Conservation (phyloP, 2,329 filamentous ascomycete genomes). For the Fusarium newnesense region DNA sequence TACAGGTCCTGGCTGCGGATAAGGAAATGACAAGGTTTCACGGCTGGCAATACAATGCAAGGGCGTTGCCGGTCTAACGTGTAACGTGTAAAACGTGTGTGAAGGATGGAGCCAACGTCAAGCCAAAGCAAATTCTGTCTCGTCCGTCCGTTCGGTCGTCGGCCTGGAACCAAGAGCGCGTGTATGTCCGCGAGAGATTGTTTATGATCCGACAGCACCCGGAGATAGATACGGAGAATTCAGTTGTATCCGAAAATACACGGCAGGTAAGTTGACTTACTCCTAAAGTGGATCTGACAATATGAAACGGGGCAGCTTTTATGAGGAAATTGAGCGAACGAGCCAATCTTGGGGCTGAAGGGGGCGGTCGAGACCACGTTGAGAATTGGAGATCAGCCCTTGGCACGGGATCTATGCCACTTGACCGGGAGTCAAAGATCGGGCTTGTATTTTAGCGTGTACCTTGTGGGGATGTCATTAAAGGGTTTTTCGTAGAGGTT, state of each 20-base stretch:
- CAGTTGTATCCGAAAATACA: conserved; percentile 17
- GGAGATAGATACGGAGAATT: conserved; percentile 24
- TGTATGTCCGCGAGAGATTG: not conserved
- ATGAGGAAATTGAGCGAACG: not conserved
- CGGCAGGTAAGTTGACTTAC: not conserved
- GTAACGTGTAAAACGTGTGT: conserved; percentile 4
- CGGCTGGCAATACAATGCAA: conserved; percentile 7
- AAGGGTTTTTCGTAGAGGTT: not conserved
- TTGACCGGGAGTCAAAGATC: conserved; percentile 17
- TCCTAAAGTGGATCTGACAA: not conserved
- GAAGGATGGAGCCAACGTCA: not conserved
- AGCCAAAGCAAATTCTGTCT: not conserved
- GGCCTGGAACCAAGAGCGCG: conserved; percentile 1
- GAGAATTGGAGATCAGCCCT: conserved; percentile 3
- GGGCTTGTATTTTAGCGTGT: conserved; percentile 8
- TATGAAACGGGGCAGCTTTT: not conserved
- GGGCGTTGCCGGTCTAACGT: conserved; percentile 6
- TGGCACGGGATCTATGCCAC: conserved; percentile 19
- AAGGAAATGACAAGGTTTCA: conserved; percentile 12
- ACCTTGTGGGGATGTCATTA: conserved; percentile 11
- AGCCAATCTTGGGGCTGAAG: not conserved
- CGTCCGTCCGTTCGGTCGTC: conserved; percentile 9
- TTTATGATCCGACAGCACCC: not conserved
- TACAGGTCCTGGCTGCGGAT: not conserved
- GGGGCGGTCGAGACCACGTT: conserved; percentile 21